Conservation (phyloP, 2,329 filamentous ascomycete species). For the Pseudocercospora ulei region DNA sequence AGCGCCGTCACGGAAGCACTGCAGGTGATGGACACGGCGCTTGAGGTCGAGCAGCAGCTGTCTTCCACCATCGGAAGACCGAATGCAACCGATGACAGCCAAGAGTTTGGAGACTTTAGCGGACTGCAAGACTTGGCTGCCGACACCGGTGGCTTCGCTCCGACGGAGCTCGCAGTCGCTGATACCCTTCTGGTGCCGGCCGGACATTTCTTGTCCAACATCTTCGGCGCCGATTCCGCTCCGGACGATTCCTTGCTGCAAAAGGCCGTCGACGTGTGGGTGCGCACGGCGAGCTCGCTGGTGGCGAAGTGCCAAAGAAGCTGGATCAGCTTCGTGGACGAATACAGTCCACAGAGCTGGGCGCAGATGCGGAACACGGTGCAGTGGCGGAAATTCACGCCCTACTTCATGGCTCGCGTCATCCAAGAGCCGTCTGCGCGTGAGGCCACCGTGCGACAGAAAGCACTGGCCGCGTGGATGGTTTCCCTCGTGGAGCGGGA, state of each 20-base stretch:
- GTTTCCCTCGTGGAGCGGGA: slow-evolving; percentile 50
- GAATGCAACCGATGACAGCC: slow-evolving; percentile 49
- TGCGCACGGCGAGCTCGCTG: slow-evolving; percentile 40
- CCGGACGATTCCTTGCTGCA: slow-evolving; percentile 48
- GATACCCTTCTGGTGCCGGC: slow-evolving; percentile 43
- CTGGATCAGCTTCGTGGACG: slow-evolving; percentile 50
- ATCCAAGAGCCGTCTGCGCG: slow-evolving; percentile 38
- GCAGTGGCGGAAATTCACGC: slow-evolving; percentile 40
- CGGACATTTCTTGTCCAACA: slow-evolving; percentile 49
- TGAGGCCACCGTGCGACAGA: slow-evolving; percentile 38
- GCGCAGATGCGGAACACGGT: slow-evolving; percentile 40
- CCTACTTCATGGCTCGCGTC: slow-evolving; percentile 38
- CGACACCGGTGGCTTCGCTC: not conserved
- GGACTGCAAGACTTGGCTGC: slow-evolving; percentile 42
- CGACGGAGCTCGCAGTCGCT: slow-evolving; percentile 28
- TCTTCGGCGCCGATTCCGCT: slow-evolving; percentile 50
- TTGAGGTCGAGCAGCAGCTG: slow-evolving; percentile 22
- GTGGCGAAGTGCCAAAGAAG: slow-evolving; percentile 36
- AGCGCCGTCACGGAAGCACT: slow-evolving; percentile 44
- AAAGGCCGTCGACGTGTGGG: slow-evolving; percentile 49
- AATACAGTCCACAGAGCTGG: slow-evolving; percentile 47
- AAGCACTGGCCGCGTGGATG: slow-evolving; percentile 48
- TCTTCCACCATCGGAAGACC: slow-evolving; percentile 29
- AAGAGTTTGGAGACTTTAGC: slow-evolving; percentile 54
- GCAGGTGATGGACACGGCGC: slow-evolving; percentile 41